Base-by-base conservation (phyloP, 2,329 filamentous ascomycete genomes). In the Colletotrichum endophyticum region DNA sequence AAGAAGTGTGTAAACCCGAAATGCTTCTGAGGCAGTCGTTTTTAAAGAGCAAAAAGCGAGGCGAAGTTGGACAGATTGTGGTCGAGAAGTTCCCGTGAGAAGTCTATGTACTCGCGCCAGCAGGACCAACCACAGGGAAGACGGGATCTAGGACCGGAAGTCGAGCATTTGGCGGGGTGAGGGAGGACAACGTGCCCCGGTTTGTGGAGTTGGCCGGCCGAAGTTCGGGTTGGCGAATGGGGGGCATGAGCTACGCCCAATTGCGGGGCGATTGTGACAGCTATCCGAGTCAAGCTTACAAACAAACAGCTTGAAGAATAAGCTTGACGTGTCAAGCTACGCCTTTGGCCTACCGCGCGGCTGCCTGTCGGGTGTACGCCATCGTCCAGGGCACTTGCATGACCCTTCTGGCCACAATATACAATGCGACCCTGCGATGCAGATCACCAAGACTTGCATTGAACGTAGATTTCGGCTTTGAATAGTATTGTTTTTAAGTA, bases 211-310 rank as follows among this genome's bases (percentile, higher is more conserved):
- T 66, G 36, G 56, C 61, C 73, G 63, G 70, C 32, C 62, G 36
- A 73, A 73, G 56, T 63, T 75, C 39, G 73, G 73, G 34, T 57
- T 62, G 63, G 64, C 73, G 57, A 73, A 75, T 75, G 28, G 44
- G 28, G 44, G 36, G 63, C 22, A 53, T 25, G 27, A 56, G 36
- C 39, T 71, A 15, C 22, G 28, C 28, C 16, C 53, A 13, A 19
- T 30, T 32, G 59, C 49, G 72, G 66, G 72, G 39, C 32, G 32
- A n/a, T 56, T 15, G 22, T 16, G 59, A 71, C 67, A 71, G 67
- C 44, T 74, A 49, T 59, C 67, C 44, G 11, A 59, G 34, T 56
- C 53, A 53, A 32, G 64, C 39, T 30, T 34, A 22, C n/a, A 15
- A 27, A 66, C 63, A 64, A 8, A 13, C 22, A 22, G 44, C 36